phyloP scores from a whole-genome alignment of 768 basidiomycete species.

The Xerocomus potaroensis region DNA sequence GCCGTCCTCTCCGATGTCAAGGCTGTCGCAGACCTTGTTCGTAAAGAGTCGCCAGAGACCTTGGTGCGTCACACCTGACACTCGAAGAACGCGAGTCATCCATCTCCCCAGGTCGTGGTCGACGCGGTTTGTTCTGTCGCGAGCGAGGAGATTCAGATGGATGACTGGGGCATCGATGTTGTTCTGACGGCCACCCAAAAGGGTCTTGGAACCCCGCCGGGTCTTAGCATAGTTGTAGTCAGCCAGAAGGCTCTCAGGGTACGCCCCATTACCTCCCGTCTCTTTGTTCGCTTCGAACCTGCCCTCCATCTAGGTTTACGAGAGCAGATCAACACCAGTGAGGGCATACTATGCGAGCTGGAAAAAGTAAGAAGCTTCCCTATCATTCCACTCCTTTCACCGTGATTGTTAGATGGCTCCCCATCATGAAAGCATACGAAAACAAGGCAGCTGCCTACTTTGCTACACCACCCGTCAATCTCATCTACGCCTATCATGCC shows the following conservation, averaged over 20 bases:
- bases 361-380: slow-evolving; percentile 60
- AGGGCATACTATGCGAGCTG: slow-evolving; percentile 86
- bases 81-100: not conserved
- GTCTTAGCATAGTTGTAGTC: slow-evolving; percentile 81
- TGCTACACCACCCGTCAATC: slow-evolving; percentile 92
- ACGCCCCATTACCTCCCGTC: not conserved
- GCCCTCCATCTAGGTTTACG: slow-evolving; percentile 2
- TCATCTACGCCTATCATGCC: slow-evolving; percentile 87
- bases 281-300: not conserved
- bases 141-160: slow-evolving; percentile 92
- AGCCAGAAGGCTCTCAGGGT: slow-evolving; percentile 76
- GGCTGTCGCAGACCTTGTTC: slow-evolving; percentile 68
- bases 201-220: slow-evolving; percentile 90
- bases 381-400: not conserved
- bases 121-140: slow-evolving; percentile 98
- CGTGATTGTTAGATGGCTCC: slow-evolving; percentile 63
- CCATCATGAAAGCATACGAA: slow-evolving; percentile 94
- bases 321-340: slow-evolving; percentile 43
- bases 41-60: slow-evolving; percentile 76
- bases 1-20: slow-evolving; percentile 86
- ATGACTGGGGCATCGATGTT: slow-evolving; percentile 90
- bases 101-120: slow-evolving; percentile 52
- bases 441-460: slow-evolving; percentile 79
- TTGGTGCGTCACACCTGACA: slow-evolving; percentile 44
- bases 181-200: slow-evolving; percentile 87